Evolutionary conservation across 371 early-diverging fungal genomes (phyloP).

Genomic region (Dinochytrium kinnereticum): DNA sequence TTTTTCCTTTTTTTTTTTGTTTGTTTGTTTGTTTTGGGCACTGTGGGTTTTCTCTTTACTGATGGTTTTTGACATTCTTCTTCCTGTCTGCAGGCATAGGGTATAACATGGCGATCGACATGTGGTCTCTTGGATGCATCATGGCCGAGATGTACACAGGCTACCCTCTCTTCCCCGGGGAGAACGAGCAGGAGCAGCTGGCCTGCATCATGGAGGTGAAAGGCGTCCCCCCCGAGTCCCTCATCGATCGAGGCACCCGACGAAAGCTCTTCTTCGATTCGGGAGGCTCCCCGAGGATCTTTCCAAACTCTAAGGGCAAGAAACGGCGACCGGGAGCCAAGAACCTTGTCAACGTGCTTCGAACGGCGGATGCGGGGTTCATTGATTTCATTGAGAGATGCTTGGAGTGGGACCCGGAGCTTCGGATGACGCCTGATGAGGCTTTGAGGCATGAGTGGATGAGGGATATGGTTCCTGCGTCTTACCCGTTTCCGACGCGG

Average conservation of each 20-base stretch:
- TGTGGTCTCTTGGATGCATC: slow-evolving; percentile 99
- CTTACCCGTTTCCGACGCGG: slow-evolving; percentile 2
- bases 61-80: background rate
- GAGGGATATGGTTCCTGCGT: slow-evolving; percentile 22
- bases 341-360: slow-evolving; percentile 71
- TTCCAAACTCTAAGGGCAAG: slow-evolving; percentile 86
- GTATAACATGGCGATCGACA: slow-evolving; percentile 95
- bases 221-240: slow-evolving; percentile 73
- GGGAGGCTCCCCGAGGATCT: slow-evolving; percentile 69
- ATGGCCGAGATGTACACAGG: slow-evolving; percentile 87
- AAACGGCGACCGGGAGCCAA: slow-evolving; percentile 82
- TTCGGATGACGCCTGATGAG: slow-evolving; percentile 82
- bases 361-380: slow-evolving; percentile 75
- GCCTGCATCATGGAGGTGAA: slow-evolving; percentile 92
- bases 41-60: background rate
- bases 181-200: slow-evolving; percentile 95
- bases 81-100: slow-evolving; percentile 32
- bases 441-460: slow-evolving; percentile 66
- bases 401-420: slow-evolving; percentile 91
- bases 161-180: slow-evolving; percentile 95
- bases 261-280: slow-evolving; percentile 82
- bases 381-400: slow-evolving; percentile 87
- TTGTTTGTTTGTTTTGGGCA: slow-evolving; percentile 50
- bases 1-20: slow-evolving; percentile 64
- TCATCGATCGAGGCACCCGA: slow-evolving; percentile 80